Evolutionary conservation across 2,329 filamentous ascomycete genomes (phyloP), one percentile per base, ranked within the genome.

Genomic region (Blumeriella jaapii): DNA sequence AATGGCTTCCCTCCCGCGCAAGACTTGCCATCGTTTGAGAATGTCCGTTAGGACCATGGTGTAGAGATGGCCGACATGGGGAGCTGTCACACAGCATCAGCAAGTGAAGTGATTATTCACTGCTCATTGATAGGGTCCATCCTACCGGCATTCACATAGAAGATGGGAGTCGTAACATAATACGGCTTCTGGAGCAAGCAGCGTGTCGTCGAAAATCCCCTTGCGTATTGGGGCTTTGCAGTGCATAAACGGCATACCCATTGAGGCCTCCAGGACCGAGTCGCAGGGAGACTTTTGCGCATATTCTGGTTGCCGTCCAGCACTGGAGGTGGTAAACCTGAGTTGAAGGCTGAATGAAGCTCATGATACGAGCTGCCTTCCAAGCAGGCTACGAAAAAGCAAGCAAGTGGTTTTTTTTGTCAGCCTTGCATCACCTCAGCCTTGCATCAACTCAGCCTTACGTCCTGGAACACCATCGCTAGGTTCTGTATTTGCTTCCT

Each of bases 131-230:
- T n/a, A n/a, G n/a, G n/a, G n/a, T n/a, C n/a, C 2, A 17, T 12
- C 30, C 23, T 63, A 87, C 84, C 77, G 36, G 87, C 84, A 71
- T 98, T 98, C 63, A 98, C 91, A 60, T 98, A 98, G 65, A 96
- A 98, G 39, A 98, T 98, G 2, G 91, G 91, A 6, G 86, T 93
- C 4, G 91, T 96, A 52, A 94, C 69, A 65, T 96, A 98, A 64
- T 80, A 95, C 6, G 89, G 86, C 63, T 96, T 96, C 41, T 62
- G 58, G 3, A 31, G 7, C n/a, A 29, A 27, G 10, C 22, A 30
- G n/a, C 34, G 38, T 1, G 45, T 39, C 24, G 38, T 51, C 7
- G 47, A 48, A 36, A 42, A 47, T 9, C 35, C 33, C 24, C 29
- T 19, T 18, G 33, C 31, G 22, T 28, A 14, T 6, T 29, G 17